Evolutionary conservation across 345 rosid species (phyloP), one percentile per base, ranked within the genome.

Genomic region (Aegle marmelos): DNA sequence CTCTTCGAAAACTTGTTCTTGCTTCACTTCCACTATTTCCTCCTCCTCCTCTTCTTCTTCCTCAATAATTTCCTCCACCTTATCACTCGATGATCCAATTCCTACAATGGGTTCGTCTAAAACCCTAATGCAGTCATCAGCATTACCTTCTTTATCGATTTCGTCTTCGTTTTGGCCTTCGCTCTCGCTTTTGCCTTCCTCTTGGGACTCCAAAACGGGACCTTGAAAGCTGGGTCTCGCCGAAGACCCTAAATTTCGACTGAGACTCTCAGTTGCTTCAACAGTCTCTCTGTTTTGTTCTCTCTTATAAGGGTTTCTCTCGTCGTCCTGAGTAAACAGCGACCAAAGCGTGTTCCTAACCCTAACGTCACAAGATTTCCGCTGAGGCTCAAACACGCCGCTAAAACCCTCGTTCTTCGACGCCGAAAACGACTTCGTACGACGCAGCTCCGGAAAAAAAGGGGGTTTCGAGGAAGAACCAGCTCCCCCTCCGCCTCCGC

Each of bases 311-410:
- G 87, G 82, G 78, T 88, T 87, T 58, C 83, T 81, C 73, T 78
- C 92, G 84, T 84, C 85, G 89, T 92, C 99, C 39, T 87, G 94
- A 75, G 82, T 76, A 74, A 92, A 92, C 73, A 96, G 87, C 17
- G 95, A 80, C 87, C 91, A 92, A 24, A 94, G 97, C 48, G 98
- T 94, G 82, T 78, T 90, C 33, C 98, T 88, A 33, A 68, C 99
- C 85, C 91, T 84, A 76, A 97, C 98, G 94, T 97, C 99, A 72
- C 99, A 97, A 27, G 98, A 97, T 77, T 86, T 91, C 72, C 99
- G 88, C 91, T 97, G 99, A 2, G 99, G 98, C 92, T 97, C 99
- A 71, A 88, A 91, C 36, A 87, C 88, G 54, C 91, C 91, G n/a
- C 93, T 85, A 66, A 93, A 89, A 7, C 90, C 93, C 84, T 93